phyloP scores from a whole-genome alignment of 345 rosid species.

The Turritis glabra region DNA sequence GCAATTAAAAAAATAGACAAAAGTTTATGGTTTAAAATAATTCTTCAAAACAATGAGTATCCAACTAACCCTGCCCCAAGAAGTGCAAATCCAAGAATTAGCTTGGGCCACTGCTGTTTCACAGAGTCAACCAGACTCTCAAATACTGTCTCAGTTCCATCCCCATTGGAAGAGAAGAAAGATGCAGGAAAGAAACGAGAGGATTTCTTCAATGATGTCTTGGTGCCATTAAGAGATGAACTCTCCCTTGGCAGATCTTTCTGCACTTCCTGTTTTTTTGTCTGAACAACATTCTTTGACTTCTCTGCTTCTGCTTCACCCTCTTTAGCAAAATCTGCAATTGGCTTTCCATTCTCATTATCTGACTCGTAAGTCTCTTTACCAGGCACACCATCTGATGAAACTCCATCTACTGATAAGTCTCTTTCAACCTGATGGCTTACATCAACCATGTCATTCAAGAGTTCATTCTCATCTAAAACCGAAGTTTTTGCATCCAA shows the following conservation, averaged over 20 bases:
- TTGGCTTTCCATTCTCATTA: slow-evolving; percentile 59
- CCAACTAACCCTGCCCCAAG: slow-evolving; percentile 81
- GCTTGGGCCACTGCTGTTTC: slow-evolving; percentile 80
- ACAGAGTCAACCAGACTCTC: slow-evolving; percentile 62
- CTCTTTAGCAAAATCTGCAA: slow-evolving; percentile 53
- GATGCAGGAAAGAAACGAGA: slow-evolving; percentile 98
- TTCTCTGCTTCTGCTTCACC: slow-evolving; percentile 70
- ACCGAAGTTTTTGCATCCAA: slow-evolving; percentile 47
- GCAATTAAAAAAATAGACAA: not conserved
- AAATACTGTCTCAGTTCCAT: slow-evolving; percentile 71
- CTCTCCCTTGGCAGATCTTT: slow-evolving; percentile 70
- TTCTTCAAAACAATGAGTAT: slow-evolving; percentile 24
- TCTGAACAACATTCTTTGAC: slow-evolving; percentile 56
- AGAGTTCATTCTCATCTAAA: slow-evolving; percentile 44
- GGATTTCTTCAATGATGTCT: slow-evolving; percentile 78
- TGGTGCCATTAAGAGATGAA: slow-evolving; percentile 61
- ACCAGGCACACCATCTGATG: slow-evolving; percentile 45
- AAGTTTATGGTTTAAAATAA: slow-evolving; percentile 7
- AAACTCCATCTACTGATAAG: slow-evolving; percentile 44
- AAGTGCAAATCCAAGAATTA: slow-evolving; percentile 69
- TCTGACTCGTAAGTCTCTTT: slow-evolving; percentile 54
- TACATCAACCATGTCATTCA: slow-evolving; percentile 36
- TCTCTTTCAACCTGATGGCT: slow-evolving; percentile 49
- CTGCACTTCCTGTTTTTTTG: slow-evolving; percentile 71
- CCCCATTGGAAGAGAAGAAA: slow-evolving; percentile 81